Evolutionary conservation across 1,139 yeast species (phyloP), one percentile per base, ranked within the genome.

Genomic region (Sugiyamaella castrensis): DNA sequence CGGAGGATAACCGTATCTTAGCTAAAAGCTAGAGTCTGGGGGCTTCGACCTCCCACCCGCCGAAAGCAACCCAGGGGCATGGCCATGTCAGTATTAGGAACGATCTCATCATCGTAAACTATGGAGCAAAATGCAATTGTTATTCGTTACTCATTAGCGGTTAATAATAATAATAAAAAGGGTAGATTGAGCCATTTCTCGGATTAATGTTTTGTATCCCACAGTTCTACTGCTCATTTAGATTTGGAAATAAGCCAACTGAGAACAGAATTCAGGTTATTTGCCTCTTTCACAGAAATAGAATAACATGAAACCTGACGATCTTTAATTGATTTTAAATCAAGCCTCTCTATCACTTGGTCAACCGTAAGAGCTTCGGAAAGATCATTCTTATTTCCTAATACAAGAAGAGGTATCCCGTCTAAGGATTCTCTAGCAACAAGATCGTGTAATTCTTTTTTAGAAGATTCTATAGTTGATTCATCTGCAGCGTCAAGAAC

Each of bases 311-410:
- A 59, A 12, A 70, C 69, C 40, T 66, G 71, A 35, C 71, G 56
- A 43, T 65, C 67, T 31, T 58, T 59, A 34, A 69, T 65, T 11
- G 60, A 49, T 43, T 63, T 61, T 36, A 69, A 57, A 38, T 66
- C 70, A 56, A 70, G 55, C 30, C 47, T 46, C 31, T 63, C 63
- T 41, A 69, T 66, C 36, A 67, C 62, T 37, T 64, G 58, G 48
- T 70, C 73, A 13, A 68, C 71, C 6, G 57, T 53, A 32, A 62
- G 53, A 4, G 71, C 67, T 29, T 57, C 67, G 7, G 59, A 53
- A 41, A 69, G 53, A 52, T 69, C 73, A 43, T 70, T 69, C 55
- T 69, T 69, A 54, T 69, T 69, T 16, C 69, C 73, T 43, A 69
- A 57, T 11, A 69, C 69, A 36, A 69, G 60, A 39, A 69, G 56